Percentiles rank a stretch among this genome's conserved stretches.
phyloP scores from a whole-genome alignment of 2,329 filamentous ascomycete species.

The Fonsecaea erecta region DNA sequence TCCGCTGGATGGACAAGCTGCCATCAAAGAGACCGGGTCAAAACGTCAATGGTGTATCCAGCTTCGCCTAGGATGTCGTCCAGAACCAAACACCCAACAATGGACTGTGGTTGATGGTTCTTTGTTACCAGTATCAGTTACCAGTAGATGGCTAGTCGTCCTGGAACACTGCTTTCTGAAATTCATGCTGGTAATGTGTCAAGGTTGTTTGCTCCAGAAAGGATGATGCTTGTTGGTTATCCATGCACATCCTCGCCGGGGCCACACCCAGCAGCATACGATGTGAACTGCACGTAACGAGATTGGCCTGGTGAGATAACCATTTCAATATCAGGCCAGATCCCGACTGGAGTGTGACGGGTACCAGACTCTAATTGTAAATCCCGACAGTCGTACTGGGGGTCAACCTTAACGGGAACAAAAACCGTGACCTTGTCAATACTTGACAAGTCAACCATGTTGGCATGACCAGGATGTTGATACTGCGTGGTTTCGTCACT shows the following conservation, averaged over 20 bases:
- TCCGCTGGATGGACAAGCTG: not conserved
- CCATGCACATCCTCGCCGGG: not conserved
- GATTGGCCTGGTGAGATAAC: not conserved
- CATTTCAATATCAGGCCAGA: not conserved
- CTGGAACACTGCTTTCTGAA: not conserved
- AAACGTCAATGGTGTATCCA: not conserved
- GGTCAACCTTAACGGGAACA: not conserved
- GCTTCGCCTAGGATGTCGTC: not conserved
- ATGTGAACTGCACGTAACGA: not conserved
- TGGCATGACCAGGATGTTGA: constrained; percentile 3
- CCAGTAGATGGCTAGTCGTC: not conserved
- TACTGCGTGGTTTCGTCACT: not conserved
- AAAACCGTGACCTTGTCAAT: not conserved
- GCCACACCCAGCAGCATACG: not conserved
- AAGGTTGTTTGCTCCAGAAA: not conserved
- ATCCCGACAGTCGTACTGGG: not conserved
- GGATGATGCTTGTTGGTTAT: not conserved
- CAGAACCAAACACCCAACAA: not conserved
- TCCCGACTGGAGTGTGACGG: not conserved
- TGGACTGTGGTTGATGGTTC: not conserved
- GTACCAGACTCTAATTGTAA: not conserved
- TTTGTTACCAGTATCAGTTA: not conserved
- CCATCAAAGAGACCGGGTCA: too few relatives aligned
- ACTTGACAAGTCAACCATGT: not conserved
- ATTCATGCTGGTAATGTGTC: not conserved